Percentiles rank a stretch among this genome's conserved stretches.
These are phyloP conservation scores for Vigna hirtella DNA, from an alignment of 306 rosid species.

Conservation along the genomic window DNA sequence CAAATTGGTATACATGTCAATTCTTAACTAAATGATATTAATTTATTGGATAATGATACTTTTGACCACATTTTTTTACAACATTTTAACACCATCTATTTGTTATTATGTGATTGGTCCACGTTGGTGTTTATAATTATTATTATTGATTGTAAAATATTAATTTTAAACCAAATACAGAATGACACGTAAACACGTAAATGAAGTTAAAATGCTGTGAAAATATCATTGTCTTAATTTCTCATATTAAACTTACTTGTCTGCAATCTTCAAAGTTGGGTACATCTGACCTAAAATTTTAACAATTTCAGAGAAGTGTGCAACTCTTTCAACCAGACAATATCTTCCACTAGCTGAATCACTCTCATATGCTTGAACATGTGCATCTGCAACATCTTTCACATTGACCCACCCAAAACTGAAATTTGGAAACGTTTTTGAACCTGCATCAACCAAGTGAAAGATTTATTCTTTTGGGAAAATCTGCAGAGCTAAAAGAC, in stretches of 20 bases:
- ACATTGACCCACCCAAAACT: conserved; percentile 72
- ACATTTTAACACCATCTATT: too few relatives aligned
- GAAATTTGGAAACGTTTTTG: conserved; percentile 57
- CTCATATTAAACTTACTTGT: conserved; percentile 69
- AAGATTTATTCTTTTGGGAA: neutral
- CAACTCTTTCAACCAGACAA: conserved; percentile 64
- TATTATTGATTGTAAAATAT: too few relatives aligned
- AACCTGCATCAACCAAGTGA: conserved; percentile 51
- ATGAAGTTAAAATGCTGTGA: too few relatives aligned
- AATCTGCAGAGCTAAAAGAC: neutral
- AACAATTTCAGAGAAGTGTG: conserved; percentile 58
- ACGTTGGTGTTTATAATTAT: too few relatives aligned
- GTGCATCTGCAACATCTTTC: conserved; percentile 79
- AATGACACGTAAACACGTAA: too few relatives aligned
- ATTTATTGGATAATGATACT: too few relatives aligned
- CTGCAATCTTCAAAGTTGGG: conserved; percentile 63
- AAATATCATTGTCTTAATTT: too few relatives aligned
- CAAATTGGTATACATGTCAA: too few relatives aligned
- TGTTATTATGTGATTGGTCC: too few relatives aligned
- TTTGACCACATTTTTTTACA: too few relatives aligned
- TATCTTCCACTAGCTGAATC: conserved; percentile 82
- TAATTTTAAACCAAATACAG: too few relatives aligned
- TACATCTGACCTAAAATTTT: conserved; percentile 55
- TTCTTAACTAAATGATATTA: too few relatives aligned
- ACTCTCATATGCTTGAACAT: conserved; percentile 71